A percentile compares a stretch with the other conserved stretches of the same genome.
Conservation (phyloP, 129 eudicot genomes). For the Ambrosia artemisiifolia region DNA sequence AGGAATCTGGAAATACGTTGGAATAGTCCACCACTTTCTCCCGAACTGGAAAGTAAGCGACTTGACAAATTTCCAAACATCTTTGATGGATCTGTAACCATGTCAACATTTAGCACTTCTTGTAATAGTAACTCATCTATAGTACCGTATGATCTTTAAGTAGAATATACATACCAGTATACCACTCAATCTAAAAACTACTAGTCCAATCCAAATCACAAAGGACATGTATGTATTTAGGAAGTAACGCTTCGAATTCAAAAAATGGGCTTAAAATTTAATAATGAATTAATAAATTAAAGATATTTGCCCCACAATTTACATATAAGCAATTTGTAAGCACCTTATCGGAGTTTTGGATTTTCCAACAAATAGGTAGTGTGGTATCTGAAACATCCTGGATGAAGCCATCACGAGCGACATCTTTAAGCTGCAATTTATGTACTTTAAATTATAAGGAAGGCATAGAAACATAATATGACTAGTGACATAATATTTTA, state of each 20-base stretch:
- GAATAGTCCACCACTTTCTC: constrained; percentile 64
- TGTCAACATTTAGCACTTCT: background rate
- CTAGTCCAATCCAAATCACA: background rate
- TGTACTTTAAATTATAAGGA: background rate
- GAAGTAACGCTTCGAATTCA: background rate
- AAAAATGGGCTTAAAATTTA: background rate
- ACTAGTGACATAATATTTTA: no score
- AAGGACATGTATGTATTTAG: background rate
- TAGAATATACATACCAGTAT: no score
- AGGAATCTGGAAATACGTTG: constrained; percentile 49
- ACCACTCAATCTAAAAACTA: background rate
- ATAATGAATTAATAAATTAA: no score
- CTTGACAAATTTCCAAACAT: constrained; percentile 51
- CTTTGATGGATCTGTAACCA: constrained; percentile 50
- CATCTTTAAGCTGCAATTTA: constrained; percentile 50
- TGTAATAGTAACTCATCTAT: background rate
- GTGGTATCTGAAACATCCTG: constrained; percentile 62
- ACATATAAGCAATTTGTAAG: no score
- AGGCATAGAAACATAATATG: background rate
- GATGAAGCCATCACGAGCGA: constrained; percentile 44
- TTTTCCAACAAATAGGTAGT: no score
- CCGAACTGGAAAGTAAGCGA: constrained; percentile 56
- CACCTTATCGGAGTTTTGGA: no score
- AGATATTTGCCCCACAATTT: no score
- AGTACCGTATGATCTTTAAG: no score